Evolutionary conservation across 345 rosid species (phyloP).

Genomic region (Eucalyptus lansdowneana): DNA sequence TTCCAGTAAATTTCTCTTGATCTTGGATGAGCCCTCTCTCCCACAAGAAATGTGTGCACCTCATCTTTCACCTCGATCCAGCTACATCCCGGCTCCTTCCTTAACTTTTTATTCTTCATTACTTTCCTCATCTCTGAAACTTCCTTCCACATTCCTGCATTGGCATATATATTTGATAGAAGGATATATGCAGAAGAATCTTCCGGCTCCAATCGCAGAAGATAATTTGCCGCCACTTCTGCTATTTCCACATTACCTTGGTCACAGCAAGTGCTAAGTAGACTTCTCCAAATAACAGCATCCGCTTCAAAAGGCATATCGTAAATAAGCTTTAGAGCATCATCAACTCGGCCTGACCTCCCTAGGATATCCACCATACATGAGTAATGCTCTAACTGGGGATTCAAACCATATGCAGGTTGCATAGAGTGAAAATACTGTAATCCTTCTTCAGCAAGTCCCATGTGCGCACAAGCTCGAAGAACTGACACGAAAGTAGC

Average conservation of each 20-base stretch:
- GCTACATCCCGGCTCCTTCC: slow-evolving; percentile 95
- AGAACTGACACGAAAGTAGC: slow-evolving; percentile 88
- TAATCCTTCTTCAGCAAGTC: slow-evolving; percentile 45
- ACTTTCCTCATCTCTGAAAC: slow-evolving; percentile 54
- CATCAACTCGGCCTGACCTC: slow-evolving; percentile 47
- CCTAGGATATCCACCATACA: slow-evolving; percentile 93
- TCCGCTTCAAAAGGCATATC: slow-evolving; percentile 81
- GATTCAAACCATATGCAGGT: slow-evolving; percentile 41
- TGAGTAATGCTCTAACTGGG: slow-evolving; percentile 76
- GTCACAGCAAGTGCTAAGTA: slow-evolving; percentile 65
- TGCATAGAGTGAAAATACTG: slow-evolving; percentile 62
- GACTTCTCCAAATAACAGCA: slow-evolving; percentile 74
- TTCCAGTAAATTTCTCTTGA: slow-evolving; percentile 44
- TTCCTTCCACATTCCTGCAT: slow-evolving; percentile 82
- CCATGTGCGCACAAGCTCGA: slow-evolving; percentile 88
- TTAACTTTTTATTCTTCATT: slow-evolving; percentile 53
- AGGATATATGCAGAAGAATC: slow-evolving; percentile 79
- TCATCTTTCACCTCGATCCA: slow-evolving; percentile 84
- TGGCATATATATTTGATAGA: slow-evolving; percentile 74
- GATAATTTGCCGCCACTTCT: slow-evolving; percentile 41
- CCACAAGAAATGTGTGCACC: slow-evolving; percentile 58
- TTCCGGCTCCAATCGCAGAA: slow-evolving; percentile 58
- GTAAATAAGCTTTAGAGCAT: slow-evolving; percentile 45
- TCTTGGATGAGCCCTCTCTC: slow-evolving; percentile 62
- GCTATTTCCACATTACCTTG: slow-evolving; percentile 72